Evolutionary conservation across 169 alveolate genomes (phyloP).

Genomic region (Cryptosporidium andersoni): DNA sequence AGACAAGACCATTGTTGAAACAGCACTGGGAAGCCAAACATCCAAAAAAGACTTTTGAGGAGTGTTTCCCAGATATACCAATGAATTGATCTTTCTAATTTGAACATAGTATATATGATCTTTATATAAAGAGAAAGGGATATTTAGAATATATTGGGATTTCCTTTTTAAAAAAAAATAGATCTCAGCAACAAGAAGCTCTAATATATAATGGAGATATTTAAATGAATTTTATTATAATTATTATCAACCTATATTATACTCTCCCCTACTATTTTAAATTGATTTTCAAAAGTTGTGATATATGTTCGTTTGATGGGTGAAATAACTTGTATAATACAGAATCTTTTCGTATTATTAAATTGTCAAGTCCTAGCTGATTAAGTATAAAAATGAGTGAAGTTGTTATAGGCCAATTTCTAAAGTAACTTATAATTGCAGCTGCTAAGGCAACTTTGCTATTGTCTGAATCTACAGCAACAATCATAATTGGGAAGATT

Average conservation of each 20-base stretch:
- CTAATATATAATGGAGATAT: background rate
- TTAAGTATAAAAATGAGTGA: conserved; percentile 32
- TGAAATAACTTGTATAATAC: conserved; percentile 19
- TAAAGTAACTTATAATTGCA: conserved; percentile 16
- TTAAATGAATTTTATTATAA: background rate
- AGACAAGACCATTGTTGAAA: conserved; percentile 54
- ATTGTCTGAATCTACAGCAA: conserved; percentile 4
- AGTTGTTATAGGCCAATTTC: conserved; percentile 54
- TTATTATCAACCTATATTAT: background rate
- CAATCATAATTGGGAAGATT: conserved; percentile 47
- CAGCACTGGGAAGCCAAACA: conserved; percentile 72
- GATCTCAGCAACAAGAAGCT: background rate
- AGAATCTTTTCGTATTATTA: conserved; percentile 21
- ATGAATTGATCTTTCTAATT: background rate
- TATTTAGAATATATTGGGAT: background rate
- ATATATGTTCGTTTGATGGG: conserved; percentile 44
- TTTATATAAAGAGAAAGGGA: conserved; percentile 68
- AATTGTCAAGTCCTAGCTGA: conserved; percentile 43
- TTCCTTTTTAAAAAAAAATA: conserved; percentile 42
- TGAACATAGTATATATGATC: background rate
- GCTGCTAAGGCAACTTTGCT: conserved; percentile 26
- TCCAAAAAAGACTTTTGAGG: conserved; percentile 49
- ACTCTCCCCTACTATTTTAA: background rate
- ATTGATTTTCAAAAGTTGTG: conserved; percentile 26
- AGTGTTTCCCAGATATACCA: conserved; percentile 51